Base-by-base conservation (phyloP, 805 yeast genomes). In the Starmerella bacillaris region DNA sequence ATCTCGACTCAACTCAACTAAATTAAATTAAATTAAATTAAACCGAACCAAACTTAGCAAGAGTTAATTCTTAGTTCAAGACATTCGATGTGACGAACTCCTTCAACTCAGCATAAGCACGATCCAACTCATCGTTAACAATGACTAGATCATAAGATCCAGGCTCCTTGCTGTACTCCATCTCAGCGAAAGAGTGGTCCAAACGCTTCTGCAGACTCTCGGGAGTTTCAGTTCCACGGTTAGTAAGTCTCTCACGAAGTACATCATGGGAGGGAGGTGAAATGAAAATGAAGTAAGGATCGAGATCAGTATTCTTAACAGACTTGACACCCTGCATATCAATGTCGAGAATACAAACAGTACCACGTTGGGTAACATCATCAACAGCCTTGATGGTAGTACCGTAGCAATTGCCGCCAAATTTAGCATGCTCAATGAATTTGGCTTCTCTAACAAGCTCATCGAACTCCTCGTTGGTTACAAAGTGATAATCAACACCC, bases 281-380 rank as follows among this genome's bases (percentile, higher is more conserved):
- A 42, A 89, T 57, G 53, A 89, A 89, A 47, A 89, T 61, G 57
- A 56, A 89, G 56, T 84, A 68, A 20, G 98, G 94, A 48, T 79
- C 72, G 49, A 89, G 65, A 46, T 70, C 70, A 14, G 93, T 71
- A 37, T 70, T 60, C 61, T 89, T 89, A 45, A 89, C 94, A 18
- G 82, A 67, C 61, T 78, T 76, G 50, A 89, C 98, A 46, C 99
- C 99, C 63, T 89, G 96, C 95, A 86, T 84, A 68, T 89, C 99
- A 46, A 89, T 89, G 59, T 89, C 99, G 54, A 89, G 66, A 43
- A 89, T 74, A 63, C 96, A 89, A 35, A 74, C 75, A 57, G 67
- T 72, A 48, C 82, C 78, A 35, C 59, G 57, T 20, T 45, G 45
- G 21, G 64, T 57, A 30, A 78, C 84, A 43, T 74, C 75, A 48